A percentile compares a stretch with the other conserved stretches of the same genome.
Conservation (phyloP, 2,329 filamentous ascomycete species). For the Endocalyx cinctus region DNA sequence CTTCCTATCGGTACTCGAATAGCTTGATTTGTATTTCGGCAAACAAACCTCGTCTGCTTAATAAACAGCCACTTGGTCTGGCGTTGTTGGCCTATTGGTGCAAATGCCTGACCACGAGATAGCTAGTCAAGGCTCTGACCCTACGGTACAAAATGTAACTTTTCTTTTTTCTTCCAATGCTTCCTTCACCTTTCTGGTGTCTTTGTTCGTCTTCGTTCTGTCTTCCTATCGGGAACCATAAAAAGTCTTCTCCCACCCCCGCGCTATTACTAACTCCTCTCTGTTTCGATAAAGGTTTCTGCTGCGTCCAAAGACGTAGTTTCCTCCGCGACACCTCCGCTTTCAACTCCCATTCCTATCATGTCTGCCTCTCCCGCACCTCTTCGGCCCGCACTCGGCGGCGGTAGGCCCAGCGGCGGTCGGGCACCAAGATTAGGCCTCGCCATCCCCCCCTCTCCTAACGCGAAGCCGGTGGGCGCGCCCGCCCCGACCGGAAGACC, state of each 20-base stretch:
- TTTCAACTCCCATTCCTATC: conserved; percentile 38
- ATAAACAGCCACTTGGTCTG: conserved; percentile 18
- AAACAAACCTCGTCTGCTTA: conserved; percentile 14
- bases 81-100: too few relatives aligned
- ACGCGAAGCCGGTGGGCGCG: conserved; percentile 67
- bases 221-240: background rate
- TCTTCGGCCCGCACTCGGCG: conserved; percentile 77
- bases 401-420: conserved; percentile 56
- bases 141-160: conserved; percentile 26
- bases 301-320: conserved; percentile 19
- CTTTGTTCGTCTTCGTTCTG: conserved; percentile 2
- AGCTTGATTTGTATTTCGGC: conserved; percentile 15
- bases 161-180: conserved; percentile 2
- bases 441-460: conserved; percentile 84
- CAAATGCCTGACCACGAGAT: conserved; percentile 27
- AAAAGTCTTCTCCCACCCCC: conserved; percentile 8
- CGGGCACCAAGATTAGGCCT: conserved; percentile 77
- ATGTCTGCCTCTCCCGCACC: conserved; percentile 77
- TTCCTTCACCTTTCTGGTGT: conserved; percentile 3
- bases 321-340: conserved; percentile 18
- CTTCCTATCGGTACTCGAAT: conserved; percentile 16
- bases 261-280: conserved; percentile 21
- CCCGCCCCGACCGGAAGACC: conserved; percentile 49
- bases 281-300: conserved; percentile 18
- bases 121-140: conserved; percentile 19